These are phyloP conservation scores for Debaryomyces sp. DNA, from an alignment of 1,139 yeast species.

Conservation along the genomic window DNA sequence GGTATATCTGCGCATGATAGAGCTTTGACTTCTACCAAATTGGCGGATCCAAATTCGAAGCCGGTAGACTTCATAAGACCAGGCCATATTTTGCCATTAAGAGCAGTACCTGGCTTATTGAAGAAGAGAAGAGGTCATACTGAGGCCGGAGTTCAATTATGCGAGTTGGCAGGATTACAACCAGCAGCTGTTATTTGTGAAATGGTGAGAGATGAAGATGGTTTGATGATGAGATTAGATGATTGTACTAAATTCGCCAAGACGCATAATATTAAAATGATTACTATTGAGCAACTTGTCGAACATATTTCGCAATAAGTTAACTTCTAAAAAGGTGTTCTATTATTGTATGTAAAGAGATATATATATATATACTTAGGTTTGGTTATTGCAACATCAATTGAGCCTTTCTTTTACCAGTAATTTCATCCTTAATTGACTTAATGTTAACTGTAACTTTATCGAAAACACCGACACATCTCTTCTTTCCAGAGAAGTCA, in stretches of 20 bases:
- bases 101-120: constrained; percentile 88
- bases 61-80: constrained; percentile 81
- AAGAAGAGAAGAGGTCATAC: constrained; percentile 92
- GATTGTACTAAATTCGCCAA: constrained; percentile 78
- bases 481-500: constrained; percentile 42
- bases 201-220: constrained; percentile 89
- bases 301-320: constrained; percentile 42
- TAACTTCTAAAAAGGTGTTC: neutral
- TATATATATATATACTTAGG: neutral
- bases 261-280: constrained; percentile 64
- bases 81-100: constrained; percentile 89
- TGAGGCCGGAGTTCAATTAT: constrained; percentile 92
- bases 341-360: constrained; percentile 5
- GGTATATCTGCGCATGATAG: constrained; percentile 97
- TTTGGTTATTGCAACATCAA: constrained; percentile 51
- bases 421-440: constrained; percentile 79
- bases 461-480: constrained; percentile 76
- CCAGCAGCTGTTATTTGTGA: constrained; percentile 96
- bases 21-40: constrained; percentile 73
- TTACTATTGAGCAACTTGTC: constrained; percentile 79
- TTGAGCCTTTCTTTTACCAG: constrained; percentile 93
- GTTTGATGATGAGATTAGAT: constrained; percentile 91
- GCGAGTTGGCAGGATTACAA: constrained; percentile 71
- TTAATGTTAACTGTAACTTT: constrained; percentile 80
- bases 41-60: constrained; percentile 62